Evolutionary conservation across 768 basidiomycete genomes (phyloP).

Genomic region (Floccularia luteovirens): DNA sequence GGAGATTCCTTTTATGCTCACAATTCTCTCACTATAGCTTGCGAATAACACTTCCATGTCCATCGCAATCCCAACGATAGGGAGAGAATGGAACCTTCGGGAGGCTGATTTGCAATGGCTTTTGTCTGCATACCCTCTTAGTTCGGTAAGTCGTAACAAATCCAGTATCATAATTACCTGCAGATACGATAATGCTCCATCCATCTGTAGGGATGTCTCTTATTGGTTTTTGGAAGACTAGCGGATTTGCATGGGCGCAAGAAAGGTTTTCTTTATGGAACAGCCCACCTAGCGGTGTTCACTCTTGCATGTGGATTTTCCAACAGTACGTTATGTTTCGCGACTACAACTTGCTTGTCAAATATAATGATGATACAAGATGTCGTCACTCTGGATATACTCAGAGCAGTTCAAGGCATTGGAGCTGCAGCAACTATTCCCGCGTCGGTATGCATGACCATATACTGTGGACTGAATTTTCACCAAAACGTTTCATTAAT

Average conservation of each 20-base stretch:
- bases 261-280: conserved; percentile 55
- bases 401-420: conserved; percentile 76
- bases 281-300: conserved; percentile 42
- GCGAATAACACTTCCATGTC: conserved; percentile 39
- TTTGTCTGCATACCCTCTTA: conserved; percentile 56
- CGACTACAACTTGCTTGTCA: background rate
- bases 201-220: conserved; percentile 63
- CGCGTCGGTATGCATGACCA: conserved; percentile 38
- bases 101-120: conserved; percentile 60
- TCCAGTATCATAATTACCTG: background rate
- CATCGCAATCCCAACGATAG: conserved; percentile 48
- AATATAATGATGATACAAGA: conserved; percentile 25
- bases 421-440: conserved; percentile 74
- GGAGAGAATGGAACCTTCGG: conserved; percentile 35
- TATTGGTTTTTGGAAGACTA: conserved; percentile 70
- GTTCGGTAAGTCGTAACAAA: conserved; percentile 34
- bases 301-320: conserved; percentile 62
- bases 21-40: conserved; percentile 14
- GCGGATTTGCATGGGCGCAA: conserved; percentile 79
- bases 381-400: conserved; percentile 52
- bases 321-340: conserved; percentile 24
- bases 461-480: background rate
- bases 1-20: background rate
- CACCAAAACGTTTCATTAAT: conserved; percentile 9
- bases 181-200: too few species aligned